Evolutionary conservation across 345 rosid genomes (phyloP), one percentile per base, ranked within the genome.

Genomic region (Hevea brasiliensis): DNA sequence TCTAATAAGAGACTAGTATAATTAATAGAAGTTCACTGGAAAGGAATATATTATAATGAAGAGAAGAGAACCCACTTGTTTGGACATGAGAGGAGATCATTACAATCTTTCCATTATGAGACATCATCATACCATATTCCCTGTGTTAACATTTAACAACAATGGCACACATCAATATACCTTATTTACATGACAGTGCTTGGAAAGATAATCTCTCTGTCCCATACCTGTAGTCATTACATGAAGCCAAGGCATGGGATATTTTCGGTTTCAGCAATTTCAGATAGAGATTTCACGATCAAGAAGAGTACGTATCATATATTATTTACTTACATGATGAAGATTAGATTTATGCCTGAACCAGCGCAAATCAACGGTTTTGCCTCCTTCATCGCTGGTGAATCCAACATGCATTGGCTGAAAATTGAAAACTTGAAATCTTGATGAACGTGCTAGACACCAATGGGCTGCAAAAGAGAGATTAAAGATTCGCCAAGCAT

Each of bases 351-450:
- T 94, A 77, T 85, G 98, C 67, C 84, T 86, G 79, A 80, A 94
- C 97, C 98, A 94, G 79, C 89, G 97, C 74, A 94, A 59, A 3
- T 81, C 83, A 12, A 94, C 85, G 50, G 97, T 87, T 85, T 94
- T 92, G 45, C 98, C 98, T 21, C 98, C 97, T 87, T 80, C 79
- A 40, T 94, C 98, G 65, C 79, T 86, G 1, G 97, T 92, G 75
- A 89, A 92, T 37, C 97, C 97, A 13, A 83, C 87, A 78, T 94
- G 98, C 92, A 94, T 81, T 47, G 98, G 98, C 97, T 94, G 76
- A 21, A 76, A 61, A 8, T 50, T 32, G 37, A n/a, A n/a, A n/a
- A n/a, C n/a, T n/a, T n/a, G n/a, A 32, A 32, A 32, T 32, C 37
- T 32, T 32, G 3, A 32, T 32, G 37, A 32, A 32, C 37, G 4